Base-by-base conservation (phyloP, 257 asterid genomes). In the Nicotiana tomentosiformis region DNA sequence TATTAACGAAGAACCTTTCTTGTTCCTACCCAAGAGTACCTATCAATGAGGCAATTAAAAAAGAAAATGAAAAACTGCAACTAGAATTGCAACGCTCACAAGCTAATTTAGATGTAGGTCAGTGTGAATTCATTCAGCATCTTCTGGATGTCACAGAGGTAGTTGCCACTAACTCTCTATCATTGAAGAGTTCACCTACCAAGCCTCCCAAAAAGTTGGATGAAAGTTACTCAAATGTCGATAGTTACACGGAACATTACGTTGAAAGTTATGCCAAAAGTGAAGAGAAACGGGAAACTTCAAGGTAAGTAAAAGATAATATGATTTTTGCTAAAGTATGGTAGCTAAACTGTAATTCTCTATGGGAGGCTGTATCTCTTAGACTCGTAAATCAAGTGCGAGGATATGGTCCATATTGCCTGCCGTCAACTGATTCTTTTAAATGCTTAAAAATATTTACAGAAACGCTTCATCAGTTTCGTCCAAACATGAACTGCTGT, bases 41-140 rank as follows among this genome's bases (percentile, higher is more conserved):
- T 80, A 82, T 93, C 85, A 78, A 84, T 0, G 94, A 90, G 90
- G 97, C 97, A 86, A 88, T 94, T 86, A 82, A 61, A 56, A 89
- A 89, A 85, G 98, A 94, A 89, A 94, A 85, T 80, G 91, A 94
- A 85, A 94, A 93, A 88, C 98, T 94, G 84, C 97, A 89, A 17
- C 69, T 92, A 83, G 98, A 94, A 89, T 90, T 93, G 87, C 97
- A 93, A 82, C 89, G 89, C 57, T 94, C 98, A 20, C 97, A 94
- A 86, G 91, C 97, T 86, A 88, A 91, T 85, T 84, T 87, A 80
- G 98, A 94, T 83, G 94, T 94, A 78, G 77, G 83, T 78, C 97
- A 94, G 83, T 94, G 98, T 85, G 97, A 94, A 92, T 91, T 94
- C 70, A 94, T 94, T 84, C 98, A 94, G 87, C 96, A 92, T 88